phyloP scores from a whole-genome alignment of 768 basidiomycete species.

The Lactarius trivialis region DNA sequence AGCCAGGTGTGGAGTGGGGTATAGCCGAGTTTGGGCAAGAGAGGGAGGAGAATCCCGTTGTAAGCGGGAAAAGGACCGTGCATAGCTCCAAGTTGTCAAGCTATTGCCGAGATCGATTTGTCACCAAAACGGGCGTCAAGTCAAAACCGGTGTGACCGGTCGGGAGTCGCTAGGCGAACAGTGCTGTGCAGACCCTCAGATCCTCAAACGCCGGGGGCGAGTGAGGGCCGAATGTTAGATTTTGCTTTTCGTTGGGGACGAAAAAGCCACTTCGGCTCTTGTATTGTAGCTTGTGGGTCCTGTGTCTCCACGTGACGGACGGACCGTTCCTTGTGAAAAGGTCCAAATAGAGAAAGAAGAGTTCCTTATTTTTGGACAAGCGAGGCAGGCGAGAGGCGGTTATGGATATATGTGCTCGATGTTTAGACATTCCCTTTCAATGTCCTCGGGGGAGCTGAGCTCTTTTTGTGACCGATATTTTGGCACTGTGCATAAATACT shows the following conservation, averaged over 20 bases:
- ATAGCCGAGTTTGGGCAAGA: background rate
- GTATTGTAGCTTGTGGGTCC: no score
- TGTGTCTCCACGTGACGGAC: background rate
- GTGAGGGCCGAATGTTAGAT: background rate
- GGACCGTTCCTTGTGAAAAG: background rate
- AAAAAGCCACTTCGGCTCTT: no score
- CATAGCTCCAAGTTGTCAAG: background rate
- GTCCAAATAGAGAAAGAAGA: background rate
- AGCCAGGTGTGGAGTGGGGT: no score
- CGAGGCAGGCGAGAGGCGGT: background rate
- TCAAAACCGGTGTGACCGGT: no score
- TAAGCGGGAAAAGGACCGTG: background rate
- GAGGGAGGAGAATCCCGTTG: background rate
- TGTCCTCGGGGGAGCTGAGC: no score
- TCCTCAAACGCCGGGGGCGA: no score
- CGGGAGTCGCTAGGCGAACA: background rate
- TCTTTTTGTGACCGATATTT: no score
- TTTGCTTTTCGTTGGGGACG: background rate
- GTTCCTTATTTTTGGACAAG: background rate
- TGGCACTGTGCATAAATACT: no score
- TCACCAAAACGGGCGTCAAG: background rate
- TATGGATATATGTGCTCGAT: no score
- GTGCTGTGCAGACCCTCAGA: background rate
- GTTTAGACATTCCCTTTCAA: no score
- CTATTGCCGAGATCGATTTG: background rate